Evolutionary conservation across 2,329 filamentous ascomycete genomes (phyloP).

Genomic region (Geosmithia flava): DNA sequence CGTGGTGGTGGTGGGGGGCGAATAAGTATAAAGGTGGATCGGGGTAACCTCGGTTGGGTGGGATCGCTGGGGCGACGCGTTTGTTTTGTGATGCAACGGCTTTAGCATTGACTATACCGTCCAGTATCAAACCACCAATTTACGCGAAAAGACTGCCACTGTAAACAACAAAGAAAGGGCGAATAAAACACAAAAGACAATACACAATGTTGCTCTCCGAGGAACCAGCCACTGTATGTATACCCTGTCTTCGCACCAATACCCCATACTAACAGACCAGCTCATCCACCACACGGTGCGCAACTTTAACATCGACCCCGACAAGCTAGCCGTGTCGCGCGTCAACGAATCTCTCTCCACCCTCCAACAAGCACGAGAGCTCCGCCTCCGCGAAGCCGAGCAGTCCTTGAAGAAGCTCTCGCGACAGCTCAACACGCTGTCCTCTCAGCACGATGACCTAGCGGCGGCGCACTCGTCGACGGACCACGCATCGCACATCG

Average conservation of each 20-base stretch:
- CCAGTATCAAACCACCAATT: too few relatives aligned
- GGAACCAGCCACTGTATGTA: slow-evolving; percentile 66
- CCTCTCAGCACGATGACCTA: slow-evolving; percentile 66
- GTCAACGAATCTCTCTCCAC: slow-evolving; percentile 74
- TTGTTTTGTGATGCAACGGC: not conserved
- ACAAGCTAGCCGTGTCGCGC: slow-evolving; percentile 73
- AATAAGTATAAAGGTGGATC: not conserved
- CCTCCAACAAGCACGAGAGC: slow-evolving; percentile 71
- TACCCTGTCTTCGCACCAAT: not conserved
- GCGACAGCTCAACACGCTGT: slow-evolving; percentile 63
- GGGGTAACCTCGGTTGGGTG: not conserved
- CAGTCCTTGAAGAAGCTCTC: slow-evolving; percentile 57
- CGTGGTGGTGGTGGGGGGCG: not conserved
- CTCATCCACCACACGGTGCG: slow-evolving; percentile 83
- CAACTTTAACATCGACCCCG: slow-evolving; percentile 90
- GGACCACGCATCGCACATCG: slow-evolving; percentile 72
- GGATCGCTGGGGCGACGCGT: slow-evolving; percentile 1
- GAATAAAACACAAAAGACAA: not conserved
- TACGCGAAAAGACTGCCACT: too few relatives aligned
- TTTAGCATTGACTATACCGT: not conserved
- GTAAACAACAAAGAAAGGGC: not conserved
- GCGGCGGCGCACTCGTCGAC: slow-evolving; percentile 62
- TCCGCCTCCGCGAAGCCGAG: slow-evolving; percentile 62
- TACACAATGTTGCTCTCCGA: slow-evolving; percentile 84
- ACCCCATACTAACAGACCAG: slow-evolving; percentile 27